Evolutionary conservation across 139 green algal genomes (phyloP).

Genomic region (Haematococcus sp.): DNA sequence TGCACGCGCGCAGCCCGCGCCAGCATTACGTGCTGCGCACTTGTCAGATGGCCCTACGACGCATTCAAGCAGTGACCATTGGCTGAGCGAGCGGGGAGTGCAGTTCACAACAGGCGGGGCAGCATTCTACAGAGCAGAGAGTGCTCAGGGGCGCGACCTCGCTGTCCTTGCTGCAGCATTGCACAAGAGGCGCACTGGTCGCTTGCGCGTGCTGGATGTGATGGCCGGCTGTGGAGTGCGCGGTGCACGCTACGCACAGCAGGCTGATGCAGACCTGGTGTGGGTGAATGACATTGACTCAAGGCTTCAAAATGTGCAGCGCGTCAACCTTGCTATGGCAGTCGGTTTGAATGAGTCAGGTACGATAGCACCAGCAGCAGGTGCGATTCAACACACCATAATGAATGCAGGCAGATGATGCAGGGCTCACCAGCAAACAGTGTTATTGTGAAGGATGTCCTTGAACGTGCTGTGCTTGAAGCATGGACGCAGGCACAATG

Average conservation of each 20-base stretch:
- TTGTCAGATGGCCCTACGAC: too few relatives aligned
- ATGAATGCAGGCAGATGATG: too few relatives aligned
- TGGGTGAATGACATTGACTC: slow-evolving; percentile 67
- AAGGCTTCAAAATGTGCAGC: slow-evolving; percentile 31
- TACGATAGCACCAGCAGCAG: too few relatives aligned
- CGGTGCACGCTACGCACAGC: slow-evolving; percentile 52
- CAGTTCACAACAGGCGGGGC: slow-evolving; percentile 13
- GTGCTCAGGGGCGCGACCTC: slow-evolving; percentile 54
- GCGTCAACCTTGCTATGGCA: slow-evolving; percentile 32
- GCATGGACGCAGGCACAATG: too few relatives aligned
- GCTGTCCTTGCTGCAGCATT: slow-evolving; percentile 52
- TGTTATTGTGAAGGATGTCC: too few relatives aligned
- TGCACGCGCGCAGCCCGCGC: too few relatives aligned
- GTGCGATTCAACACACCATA: too few relatives aligned
- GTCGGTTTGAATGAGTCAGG: too few relatives aligned
- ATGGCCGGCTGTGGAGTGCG: slow-evolving; percentile 61
- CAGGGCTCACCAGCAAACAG: too few relatives aligned
- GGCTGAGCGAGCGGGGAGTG: slow-evolving; percentile 8
- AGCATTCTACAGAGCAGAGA: slow-evolving; percentile 65
- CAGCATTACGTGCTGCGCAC: too few relatives aligned
- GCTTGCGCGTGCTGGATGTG: slow-evolving; percentile 58
- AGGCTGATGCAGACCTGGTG: slow-evolving; percentile 60
- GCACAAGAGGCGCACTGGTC: slow-evolving; percentile 18
- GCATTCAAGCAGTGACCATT: not conserved
- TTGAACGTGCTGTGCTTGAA: too few relatives aligned